Conservation (phyloP, 495 filamentous ascomycete genomes). For the Talaromyces wortmannii region DNA sequence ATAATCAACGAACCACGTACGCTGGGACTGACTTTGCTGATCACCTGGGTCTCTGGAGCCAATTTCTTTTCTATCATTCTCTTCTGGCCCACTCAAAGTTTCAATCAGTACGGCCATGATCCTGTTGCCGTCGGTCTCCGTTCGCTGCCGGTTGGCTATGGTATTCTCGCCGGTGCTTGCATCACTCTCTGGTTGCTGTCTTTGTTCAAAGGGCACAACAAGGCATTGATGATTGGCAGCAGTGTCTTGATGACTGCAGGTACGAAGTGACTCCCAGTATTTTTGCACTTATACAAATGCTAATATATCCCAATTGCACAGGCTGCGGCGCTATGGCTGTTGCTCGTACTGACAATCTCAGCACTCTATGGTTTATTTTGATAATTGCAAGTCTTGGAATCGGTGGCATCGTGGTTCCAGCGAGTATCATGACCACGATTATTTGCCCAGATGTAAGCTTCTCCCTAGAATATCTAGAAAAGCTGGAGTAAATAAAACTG, state of each 20-base stretch:
- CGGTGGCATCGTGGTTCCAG: constrained; percentile 67
- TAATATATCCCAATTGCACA: no score
- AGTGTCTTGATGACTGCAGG: constrained; percentile 64
- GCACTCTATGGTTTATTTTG: constrained; percentile 54
- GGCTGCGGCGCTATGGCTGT: constrained; percentile 57
- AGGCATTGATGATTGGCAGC: constrained; percentile 53
- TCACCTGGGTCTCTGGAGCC: constrained; percentile 67
- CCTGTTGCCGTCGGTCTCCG: constrained; percentile 60
- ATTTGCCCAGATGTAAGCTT: constrained; percentile 55
- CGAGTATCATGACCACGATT: constrained; percentile 65
- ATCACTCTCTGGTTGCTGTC: constrained; percentile 56
- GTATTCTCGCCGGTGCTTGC: constrained; percentile 55
- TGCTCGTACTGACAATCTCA: constrained; percentile 50
- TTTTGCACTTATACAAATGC: neutral
- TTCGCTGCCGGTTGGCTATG: constrained; percentile 59
- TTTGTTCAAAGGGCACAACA: constrained; percentile 54
- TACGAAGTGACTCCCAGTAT: constrained; percentile 12
- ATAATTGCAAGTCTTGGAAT: constrained; percentile 62
- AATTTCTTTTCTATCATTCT: constrained; percentile 72
- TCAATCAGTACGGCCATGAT: constrained; percentile 68
- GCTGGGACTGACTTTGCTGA: constrained; percentile 56
- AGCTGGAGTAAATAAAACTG: neutral
- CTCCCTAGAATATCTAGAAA: neutral
- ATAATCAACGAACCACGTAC: constrained; percentile 58
- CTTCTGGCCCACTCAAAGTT: constrained; percentile 69